A percentile compares a stretch with the other conserved stretches of the same genome.
Evolutionary conservation across 306 rosid genomes (phyloP).

Genomic region (Vigna hirtella): DNA sequence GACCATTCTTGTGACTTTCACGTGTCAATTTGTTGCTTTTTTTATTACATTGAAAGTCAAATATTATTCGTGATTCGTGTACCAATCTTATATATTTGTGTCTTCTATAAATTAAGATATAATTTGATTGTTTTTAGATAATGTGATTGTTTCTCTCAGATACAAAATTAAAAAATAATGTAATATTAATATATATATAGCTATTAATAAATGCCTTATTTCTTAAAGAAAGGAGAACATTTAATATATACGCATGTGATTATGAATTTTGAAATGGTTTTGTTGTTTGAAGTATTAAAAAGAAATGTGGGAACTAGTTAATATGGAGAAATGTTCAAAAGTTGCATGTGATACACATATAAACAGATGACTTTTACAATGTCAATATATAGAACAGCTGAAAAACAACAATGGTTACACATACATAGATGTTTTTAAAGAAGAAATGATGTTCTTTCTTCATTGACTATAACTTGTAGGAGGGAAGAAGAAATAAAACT

Average conservation of each 20-base stretch:
- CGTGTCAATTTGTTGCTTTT: constrained; percentile 29
- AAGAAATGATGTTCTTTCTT: not conserved
- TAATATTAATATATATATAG: not conserved
- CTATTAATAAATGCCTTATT: not conserved
- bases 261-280: not conserved
- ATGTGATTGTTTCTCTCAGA: no score
- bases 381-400: constrained; percentile 12
- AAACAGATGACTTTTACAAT: constrained; percentile 23
- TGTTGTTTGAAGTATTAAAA: not conserved
- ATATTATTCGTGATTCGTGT: not conserved
- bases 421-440: not conserved
- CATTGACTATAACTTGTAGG: constrained; percentile 18
- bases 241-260: not conserved
- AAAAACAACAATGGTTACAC: constrained; percentile 5
- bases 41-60: constrained; percentile 29
- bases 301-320: not conserved
- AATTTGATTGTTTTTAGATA: no score
- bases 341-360: not conserved
- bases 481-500: no score
- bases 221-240: not conserved
- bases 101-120: not conserved
- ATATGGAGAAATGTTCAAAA: constrained; percentile 4
- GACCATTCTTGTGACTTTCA: constrained; percentile 45
- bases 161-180: no score
- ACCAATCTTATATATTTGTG: not conserved